These are phyloP conservation scores for Clitocybe nebularis DNA, from an alignment of 1,284 basidiomycete species.

Conservation along the genomic window DNA sequence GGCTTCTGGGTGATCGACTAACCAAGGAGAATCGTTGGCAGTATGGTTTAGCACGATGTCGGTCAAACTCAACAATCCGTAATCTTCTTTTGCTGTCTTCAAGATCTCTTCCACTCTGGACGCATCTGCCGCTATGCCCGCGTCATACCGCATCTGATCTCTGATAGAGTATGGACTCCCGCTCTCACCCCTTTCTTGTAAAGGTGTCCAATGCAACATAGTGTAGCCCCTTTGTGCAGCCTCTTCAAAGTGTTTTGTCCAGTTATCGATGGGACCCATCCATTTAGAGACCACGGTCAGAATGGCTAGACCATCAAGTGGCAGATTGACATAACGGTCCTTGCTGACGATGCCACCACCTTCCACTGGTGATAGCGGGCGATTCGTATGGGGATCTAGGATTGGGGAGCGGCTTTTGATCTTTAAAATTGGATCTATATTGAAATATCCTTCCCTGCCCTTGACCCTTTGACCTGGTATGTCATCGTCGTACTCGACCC, in stretches of 20 bases:
- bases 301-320: constrained; percentile 82
- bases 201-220: constrained; percentile 92
- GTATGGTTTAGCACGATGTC: constrained; percentile 97
- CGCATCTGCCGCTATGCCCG: constrained; percentile 55
- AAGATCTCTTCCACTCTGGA: constrained; percentile 56
- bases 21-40: constrained; percentile 88
- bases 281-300: constrained; percentile 92
- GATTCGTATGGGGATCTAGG: constrained; percentile 48
- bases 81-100: constrained; percentile 72
- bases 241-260: constrained; percentile 78
- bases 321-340: constrained; percentile 57
- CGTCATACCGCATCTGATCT: constrained; percentile 81
- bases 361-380: constrained; percentile 45
- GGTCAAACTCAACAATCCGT: constrained; percentile 83
- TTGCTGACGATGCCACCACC: constrained; percentile 39
- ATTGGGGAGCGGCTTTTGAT: constrained; percentile 71
- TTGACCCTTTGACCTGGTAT: constrained; percentile 56
- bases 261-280: constrained; percentile 83
- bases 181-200: constrained; percentile 86
- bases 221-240: constrained; percentile 89
- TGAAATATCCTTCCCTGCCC: constrained; percentile 90
- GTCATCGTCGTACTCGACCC: constrained; percentile 82
- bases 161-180: constrained; percentile 90
- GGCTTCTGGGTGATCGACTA: constrained; percentile 91
- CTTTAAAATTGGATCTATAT: constrained; percentile 86